phyloP scores from a whole-genome alignment of 495 filamentous ascomycete genomes.

The Lophiotrema nucula region DNA sequence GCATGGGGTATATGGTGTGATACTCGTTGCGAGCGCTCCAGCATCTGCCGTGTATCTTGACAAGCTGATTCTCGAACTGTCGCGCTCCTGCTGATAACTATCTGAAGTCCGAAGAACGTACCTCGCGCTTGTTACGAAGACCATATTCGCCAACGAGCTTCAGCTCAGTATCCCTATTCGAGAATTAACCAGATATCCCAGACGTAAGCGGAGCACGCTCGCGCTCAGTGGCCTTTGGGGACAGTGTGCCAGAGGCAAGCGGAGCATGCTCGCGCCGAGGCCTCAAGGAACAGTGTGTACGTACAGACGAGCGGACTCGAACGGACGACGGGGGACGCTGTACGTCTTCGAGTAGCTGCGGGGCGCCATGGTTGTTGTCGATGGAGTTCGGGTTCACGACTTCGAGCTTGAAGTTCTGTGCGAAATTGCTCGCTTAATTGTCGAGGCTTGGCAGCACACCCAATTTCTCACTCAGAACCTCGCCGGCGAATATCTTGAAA shows the following conservation, averaged over 20 bases:
- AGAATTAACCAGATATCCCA: slow-evolving; percentile 56
- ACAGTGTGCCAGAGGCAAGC: too few species aligned
- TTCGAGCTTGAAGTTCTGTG: background rate
- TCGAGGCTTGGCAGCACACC: background rate
- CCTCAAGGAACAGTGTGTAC: slow-evolving; percentile 64
- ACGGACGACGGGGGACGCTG: slow-evolving; percentile 85
- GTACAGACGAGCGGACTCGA: slow-evolving; percentile 99
- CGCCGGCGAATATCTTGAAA: slow-evolving; percentile 3
- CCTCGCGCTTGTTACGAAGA: slow-evolving; percentile 97
- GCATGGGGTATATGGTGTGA: too few species aligned
- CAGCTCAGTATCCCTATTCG: slow-evolving; percentile 91
- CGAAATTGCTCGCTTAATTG: background rate
- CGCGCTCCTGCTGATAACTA: too few species aligned
- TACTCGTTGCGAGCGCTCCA: too few species aligned
- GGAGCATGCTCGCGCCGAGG: slow-evolving; percentile 97
- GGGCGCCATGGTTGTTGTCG: slow-evolving; percentile 45
- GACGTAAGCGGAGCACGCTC: slow-evolving; percentile 97
- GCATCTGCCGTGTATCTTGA: too few species aligned
- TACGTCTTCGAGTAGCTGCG: slow-evolving; percentile 96
- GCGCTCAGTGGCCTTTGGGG: slow-evolving; percentile 68
- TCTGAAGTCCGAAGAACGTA: background rate
- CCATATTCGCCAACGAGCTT: slow-evolving; percentile 99
- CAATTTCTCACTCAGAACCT: background rate
- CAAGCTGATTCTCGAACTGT: background rate
- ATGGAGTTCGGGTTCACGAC: slow-evolving; percentile 15